Percentiles rank a stretch among this genome's conserved stretches.
These are phyloP conservation scores for Penicillium glabrum DNA, from an alignment of 2,329 filamentous ascomycete species.

Conservation along the genomic window DNA sequence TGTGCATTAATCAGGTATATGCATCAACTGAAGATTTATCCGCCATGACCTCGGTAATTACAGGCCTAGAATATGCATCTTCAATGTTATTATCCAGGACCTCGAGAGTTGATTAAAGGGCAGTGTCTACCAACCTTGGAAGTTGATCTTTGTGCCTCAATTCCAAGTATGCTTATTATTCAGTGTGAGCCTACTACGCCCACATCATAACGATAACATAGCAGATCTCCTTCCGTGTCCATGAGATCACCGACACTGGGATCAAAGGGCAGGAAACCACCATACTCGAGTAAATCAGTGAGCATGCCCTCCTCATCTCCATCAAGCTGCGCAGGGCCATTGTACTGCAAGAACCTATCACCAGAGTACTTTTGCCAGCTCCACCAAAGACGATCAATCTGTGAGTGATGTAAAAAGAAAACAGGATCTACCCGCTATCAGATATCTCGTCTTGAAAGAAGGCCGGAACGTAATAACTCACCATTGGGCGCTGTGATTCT, in stretches of 20 bases:
- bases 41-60: no score
- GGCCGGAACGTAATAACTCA: background rate
- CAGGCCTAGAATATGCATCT: no score
- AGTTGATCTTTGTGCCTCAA: no score
- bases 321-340: background rate
- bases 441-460: background rate
- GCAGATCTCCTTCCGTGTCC: background rate
- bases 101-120: no score
- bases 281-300: background rate
- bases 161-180: no score
- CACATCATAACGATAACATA: background rate
- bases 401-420: background rate
- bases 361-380: background rate
- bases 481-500: background rate
- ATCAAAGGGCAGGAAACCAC: background rate
- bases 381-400: conserved; percentile 1
- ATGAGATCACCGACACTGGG: background rate
- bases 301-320: background rate
- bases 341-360: background rate
- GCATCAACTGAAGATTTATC: no score
- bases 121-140: no score
- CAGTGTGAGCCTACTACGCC: background rate
- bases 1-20: no score
- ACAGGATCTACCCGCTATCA: background rate
- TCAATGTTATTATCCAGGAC: no score